Evolutionary conservation across 768 basidiomycete genomes (phyloP).

Genomic region (Termitomyces sp.): DNA sequence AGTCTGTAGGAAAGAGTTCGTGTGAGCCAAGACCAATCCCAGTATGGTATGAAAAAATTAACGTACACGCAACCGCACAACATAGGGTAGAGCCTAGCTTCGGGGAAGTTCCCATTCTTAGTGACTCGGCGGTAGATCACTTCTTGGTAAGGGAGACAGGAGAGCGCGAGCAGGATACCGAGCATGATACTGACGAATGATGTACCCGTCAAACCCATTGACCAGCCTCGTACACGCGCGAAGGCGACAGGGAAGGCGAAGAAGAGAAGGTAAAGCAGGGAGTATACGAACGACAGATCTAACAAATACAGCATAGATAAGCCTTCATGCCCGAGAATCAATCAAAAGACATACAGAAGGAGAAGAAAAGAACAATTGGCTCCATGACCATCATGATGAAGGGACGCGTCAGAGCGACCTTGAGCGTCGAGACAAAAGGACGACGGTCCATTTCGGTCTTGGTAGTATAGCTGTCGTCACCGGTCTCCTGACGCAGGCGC

Average conservation of each 20-base stretch:
- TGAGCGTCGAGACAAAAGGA: constrained; percentile 3
- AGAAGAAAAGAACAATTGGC: constrained; percentile 12
- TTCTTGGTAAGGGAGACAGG: constrained; percentile 29
- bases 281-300: constrained; percentile 41
- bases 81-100: constrained; percentile 38
- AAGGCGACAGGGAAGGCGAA: constrained; percentile 41
- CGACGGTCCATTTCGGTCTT: constrained; percentile 4
- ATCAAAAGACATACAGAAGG: constrained; percentile 5
- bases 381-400: constrained; percentile 11
- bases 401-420: constrained; percentile 4
- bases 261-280: constrained; percentile 37
- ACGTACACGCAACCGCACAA: constrained; percentile 33
- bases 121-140: constrained; percentile 26
- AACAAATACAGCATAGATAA: background rate
- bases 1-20: constrained; percentile 12
- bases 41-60: background rate
- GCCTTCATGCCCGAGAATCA: background rate
- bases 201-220: constrained; percentile 32
- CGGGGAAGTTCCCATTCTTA: constrained; percentile 31
- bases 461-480: constrained; percentile 11
- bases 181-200: constrained; percentile 41
- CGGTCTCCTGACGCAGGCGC: constrained; percentile 32
- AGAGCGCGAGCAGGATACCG: constrained; percentile 27
- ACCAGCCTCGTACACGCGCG: constrained; percentile 32
- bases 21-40: background rate